Percentiles rank a stretch among this genome's conserved stretches.
Evolutionary conservation across 208 protist genomes (phyloP).

Genomic region (Balamuthia mandrillaris): DNA sequence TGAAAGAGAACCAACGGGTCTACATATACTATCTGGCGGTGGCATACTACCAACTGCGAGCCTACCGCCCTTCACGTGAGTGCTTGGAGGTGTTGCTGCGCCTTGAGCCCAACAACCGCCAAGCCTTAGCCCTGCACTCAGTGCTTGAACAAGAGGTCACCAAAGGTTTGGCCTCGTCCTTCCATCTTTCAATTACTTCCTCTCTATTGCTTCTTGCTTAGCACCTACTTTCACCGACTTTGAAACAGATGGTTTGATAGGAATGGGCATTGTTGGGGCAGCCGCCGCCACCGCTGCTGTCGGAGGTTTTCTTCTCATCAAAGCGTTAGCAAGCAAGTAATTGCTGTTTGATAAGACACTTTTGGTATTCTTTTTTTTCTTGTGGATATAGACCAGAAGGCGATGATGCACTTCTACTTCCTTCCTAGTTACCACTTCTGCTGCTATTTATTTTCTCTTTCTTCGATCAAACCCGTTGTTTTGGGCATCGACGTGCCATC

Average conservation of each 20-base stretch:
- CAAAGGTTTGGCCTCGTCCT: neutral
- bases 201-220: neutral
- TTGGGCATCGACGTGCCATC: too few species aligned
- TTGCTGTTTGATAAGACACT: too few species aligned
- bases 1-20: too few species aligned
- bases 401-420: too few species aligned
- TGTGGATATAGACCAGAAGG: too few species aligned
- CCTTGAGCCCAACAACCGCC: neutral
- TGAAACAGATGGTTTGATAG: neutral
- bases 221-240: neutral
- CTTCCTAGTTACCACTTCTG: too few species aligned
- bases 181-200: neutral
- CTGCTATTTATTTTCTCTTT: too few species aligned
- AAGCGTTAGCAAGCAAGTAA: constrained; percentile 1
- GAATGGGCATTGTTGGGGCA: neutral
- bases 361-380: too few species aligned
- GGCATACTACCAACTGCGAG: neutral
- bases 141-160: constrained; percentile 17
- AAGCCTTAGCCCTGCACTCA: neutral
- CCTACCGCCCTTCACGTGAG: neutral
- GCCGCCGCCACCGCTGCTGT: neutral
- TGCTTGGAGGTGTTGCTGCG: neutral
- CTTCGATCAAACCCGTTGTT: too few species aligned
- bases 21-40: constrained; percentile 8
- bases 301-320: neutral